Conservation (phyloP, 257 asterid genomes). For the Lavandula angustifolia region DNA sequence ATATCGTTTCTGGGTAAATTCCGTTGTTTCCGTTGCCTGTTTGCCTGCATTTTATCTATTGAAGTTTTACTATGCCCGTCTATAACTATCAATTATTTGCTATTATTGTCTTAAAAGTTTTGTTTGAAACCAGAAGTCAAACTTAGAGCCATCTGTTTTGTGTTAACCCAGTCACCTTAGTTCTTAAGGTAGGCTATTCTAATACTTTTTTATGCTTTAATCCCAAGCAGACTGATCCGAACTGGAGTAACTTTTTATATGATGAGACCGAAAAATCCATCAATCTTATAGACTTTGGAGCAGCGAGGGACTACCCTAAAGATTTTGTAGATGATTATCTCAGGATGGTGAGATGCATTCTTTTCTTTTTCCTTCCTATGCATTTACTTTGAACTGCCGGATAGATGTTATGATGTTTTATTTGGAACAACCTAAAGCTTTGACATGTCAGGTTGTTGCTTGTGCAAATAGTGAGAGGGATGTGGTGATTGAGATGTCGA, state of each 20-base stretch:
- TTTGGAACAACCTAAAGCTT: background rate
- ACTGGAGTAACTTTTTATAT: slow-evolving; percentile 92
- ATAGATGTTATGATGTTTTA: background rate
- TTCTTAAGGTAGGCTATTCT: slow-evolving; percentile 10
- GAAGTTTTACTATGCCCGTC: background rate
- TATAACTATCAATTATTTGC: background rate
- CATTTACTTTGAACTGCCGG: slow-evolving; percentile 6
- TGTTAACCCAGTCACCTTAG: background rate
- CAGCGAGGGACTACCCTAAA: slow-evolving; percentile 86
- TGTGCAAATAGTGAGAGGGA: slow-evolving; percentile 81
- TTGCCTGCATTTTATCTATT: background rate
- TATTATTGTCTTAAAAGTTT: background rate
- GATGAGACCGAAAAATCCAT: slow-evolving; percentile 56
- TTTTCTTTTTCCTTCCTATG: background rate
- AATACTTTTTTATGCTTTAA: slow-evolving; percentile 26
- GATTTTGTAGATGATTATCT: slow-evolving; percentile 81
- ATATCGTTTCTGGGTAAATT: no score
- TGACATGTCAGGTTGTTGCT: slow-evolving; percentile 66
- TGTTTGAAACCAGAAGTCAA: slow-evolving; percentile 8
- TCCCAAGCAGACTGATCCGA: slow-evolving; percentile 96
- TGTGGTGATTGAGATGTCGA: slow-evolving; percentile 81
- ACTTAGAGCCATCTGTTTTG: background rate
- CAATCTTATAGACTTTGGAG: slow-evolving; percentile 96
- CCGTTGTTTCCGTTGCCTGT: no score
- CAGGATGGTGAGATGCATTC: slow-evolving; percentile 65